Base-by-base conservation (phyloP, 768 basidiomycete genomes). In the Cyclocybe cylindracea region DNA sequence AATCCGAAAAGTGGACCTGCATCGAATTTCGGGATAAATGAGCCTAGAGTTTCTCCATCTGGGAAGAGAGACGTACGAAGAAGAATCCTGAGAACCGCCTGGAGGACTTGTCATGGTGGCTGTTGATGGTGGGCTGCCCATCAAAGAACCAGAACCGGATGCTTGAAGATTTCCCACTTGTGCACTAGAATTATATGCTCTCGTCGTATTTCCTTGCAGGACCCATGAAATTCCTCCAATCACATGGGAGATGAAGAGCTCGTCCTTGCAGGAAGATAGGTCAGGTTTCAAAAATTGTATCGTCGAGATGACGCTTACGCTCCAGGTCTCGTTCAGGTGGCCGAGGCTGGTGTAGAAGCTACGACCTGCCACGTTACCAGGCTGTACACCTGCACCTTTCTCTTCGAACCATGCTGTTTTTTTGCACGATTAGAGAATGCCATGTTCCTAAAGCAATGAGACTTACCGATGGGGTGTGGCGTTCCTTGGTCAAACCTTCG, bases 261-360 rank as follows among this genome's bases (percentile, higher is more conserved):
- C 66, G 54, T 94, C 79, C 84, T 92, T 55, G 34, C 29, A 44
- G 6, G 42, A 48, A 56, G 38, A 16, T 51, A 35, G 47, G 8
- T 16, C 8, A 39, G 34, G 16, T 40, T 32, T 39, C 24, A 43
- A 34, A 29, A 31, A 43, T 31, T n/a, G 10, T n/a, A 37, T 18
- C 18, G 13, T 24, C 10, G 14, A 9, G n/a, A 66, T 5, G 24
- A 24, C 24, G 24, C 78, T 50, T 47, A 85, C 88, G 71, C 80
- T 70, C 89, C 89, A 91, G 32, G 88, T 91, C 61, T 87, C 84
- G 59, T 84, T 85, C 46, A 84, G 69, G 64, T 95, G 92, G 0
- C 91, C 91, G 0, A 94, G 76, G 55, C 84, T 78, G 0, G 92
- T 94, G 65, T 91, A 94, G 72, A 89, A 94, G 60, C 89, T 91